Evolutionary conservation across 208 protist species (phyloP), one percentile per base, ranked within the genome.

Genomic region (Crithidia expoeki): DNA sequence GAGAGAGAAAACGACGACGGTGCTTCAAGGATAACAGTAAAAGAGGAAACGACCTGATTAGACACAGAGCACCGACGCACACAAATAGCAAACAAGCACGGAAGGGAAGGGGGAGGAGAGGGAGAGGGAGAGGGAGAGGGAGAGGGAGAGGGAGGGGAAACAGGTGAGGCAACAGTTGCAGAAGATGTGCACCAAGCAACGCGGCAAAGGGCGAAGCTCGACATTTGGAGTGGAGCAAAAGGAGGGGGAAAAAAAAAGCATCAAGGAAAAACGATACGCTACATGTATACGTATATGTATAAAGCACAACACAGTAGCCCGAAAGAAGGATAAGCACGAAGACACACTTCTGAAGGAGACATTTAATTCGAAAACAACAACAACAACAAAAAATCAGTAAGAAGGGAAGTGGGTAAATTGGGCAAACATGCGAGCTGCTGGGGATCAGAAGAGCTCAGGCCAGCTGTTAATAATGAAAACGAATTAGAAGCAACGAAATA

Each of bases 1-100:
- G 44, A 19, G 33, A 55, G 12, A 11, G 6, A 36, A 52, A 25
- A n/a, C 10, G 6, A 49, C 10, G 6, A 49, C 44, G n/a, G n/a
- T n/a, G n/a, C n/a, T n/a, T n/a, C n/a, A n/a, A n/a, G n/a, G n/a
- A n/a, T n/a, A n/a, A n/a, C n/a, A n/a, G n/a, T n/a, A 11, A 9
- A 57, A 57, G 56, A 57, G 46, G 40, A 73, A 65, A 47, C 49
- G 17, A 42, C 36, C 36, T 40, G 36, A 5, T 5, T 40, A 12
- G 36, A 40, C 12, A 40, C 36, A 55, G 42, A 52, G 46, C 23
- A 62, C 44, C 4, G 3, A 49, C 4, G 53, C 19, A 51, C 14
- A 44, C n/a, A 30, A 59, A 67, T 9, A 63, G 12, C 9, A 19
- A 50, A 19, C 9, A 19, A 50, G n/a, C 5, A 12, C 5, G 36